Base-by-base conservation (phyloP, 2,329 filamentous ascomycete genomes). In the Anthostomella pinea region DNA sequence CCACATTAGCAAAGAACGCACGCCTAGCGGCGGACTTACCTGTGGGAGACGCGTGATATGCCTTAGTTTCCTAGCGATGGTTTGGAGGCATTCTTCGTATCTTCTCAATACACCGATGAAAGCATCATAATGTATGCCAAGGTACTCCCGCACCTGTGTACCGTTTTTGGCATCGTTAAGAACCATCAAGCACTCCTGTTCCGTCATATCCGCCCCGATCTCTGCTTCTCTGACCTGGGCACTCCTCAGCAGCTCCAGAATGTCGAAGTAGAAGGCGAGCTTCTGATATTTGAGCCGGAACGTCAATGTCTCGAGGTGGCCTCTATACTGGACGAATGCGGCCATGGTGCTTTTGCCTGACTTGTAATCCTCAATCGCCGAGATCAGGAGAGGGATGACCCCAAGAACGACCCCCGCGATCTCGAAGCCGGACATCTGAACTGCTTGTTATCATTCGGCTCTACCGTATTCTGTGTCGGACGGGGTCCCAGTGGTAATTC, bases 41-140 rank as follows among this genome's bases (percentile, higher is more conserved):
- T 24, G 7, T 2, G 24, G 17, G 8, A 29, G 24, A 3, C 32
- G 35, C 20, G 21, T 33, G 2, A 41, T 17, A 21, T 41, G 32
- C 18, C 17, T 34, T 9, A 41, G 23, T 8, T 39, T 44, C n/a
- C 27, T 27, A 6, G 36, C 35, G 20, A 45, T 42, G 5, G 22
- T 34, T 16, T 31, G 33, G n/a, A 44, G 35, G 19, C 33, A 47
- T 1, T 35, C 16, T 19, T 46, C 40, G 14, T 44, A 43, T 20
- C 33, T 31, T 5, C 19, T 10, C 7, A 46, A 27, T 4, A 38
- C 25, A 7, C 33, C 36, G 2, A 40, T 11, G 41, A 46, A 43
- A 8, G 23, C 18, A 15, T 26, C 16, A 23, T 43, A 29, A 15
- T 31, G 24, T 3, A 16, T 13, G 1, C 43, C 39, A 13, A 46